Conservation (phyloP, 2,329 filamentous ascomycete genomes). For the Pyrenophora graminea region DNA sequence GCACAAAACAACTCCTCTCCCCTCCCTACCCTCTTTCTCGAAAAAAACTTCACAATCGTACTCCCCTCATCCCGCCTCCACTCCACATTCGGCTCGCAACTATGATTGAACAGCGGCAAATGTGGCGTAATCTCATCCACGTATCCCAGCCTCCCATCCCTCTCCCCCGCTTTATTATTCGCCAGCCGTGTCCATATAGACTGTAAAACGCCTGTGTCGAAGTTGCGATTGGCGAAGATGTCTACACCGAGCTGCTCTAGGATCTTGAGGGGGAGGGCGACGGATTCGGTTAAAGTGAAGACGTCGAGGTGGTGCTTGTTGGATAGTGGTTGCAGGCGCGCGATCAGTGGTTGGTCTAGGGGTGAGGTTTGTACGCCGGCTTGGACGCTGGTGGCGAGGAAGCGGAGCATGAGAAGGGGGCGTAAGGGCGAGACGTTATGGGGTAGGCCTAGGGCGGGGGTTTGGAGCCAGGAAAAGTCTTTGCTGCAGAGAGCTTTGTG, state of each 20-base stretch:
- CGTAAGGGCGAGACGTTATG: slow-evolving; percentile 27
- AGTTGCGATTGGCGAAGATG: slow-evolving; percentile 15
- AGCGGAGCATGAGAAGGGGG: slow-evolving; percentile 33
- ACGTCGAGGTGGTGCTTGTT: slow-evolving; percentile 31
- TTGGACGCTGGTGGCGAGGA: slow-evolving; percentile 33
- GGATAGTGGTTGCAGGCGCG: slow-evolving; percentile 36
- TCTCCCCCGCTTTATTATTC: slow-evolving; percentile 41
- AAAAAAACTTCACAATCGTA: slow-evolving; percentile 17
- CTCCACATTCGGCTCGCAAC: slow-evolving; percentile 37
- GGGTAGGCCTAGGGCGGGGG: slow-evolving; percentile 13
- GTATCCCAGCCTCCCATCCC: slow-evolving; percentile 25
- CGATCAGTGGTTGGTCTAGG: slow-evolving; percentile 31
- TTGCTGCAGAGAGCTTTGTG: slow-evolving; percentile 35
- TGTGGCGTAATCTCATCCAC: slow-evolving; percentile 35
- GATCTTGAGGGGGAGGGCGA: slow-evolving; percentile 31
- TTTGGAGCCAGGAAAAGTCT: slow-evolving; percentile 32
- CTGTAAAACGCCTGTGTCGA: slow-evolving; percentile 40
- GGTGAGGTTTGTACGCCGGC: slow-evolving; percentile 24
- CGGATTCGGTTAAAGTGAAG: slow-evolving; percentile 36
- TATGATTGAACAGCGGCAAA: slow-evolving; percentile 42
- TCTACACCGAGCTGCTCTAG: slow-evolving; percentile 36
- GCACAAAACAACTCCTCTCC: no score
- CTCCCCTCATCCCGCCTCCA: slow-evolving; percentile 16
- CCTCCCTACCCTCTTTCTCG: not conserved
- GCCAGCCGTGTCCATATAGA: slow-evolving; percentile 38